Evolutionary conservation across 768 basidiomycete genomes (phyloP).

Genomic region (Phaeolepiota aurea): DNA sequence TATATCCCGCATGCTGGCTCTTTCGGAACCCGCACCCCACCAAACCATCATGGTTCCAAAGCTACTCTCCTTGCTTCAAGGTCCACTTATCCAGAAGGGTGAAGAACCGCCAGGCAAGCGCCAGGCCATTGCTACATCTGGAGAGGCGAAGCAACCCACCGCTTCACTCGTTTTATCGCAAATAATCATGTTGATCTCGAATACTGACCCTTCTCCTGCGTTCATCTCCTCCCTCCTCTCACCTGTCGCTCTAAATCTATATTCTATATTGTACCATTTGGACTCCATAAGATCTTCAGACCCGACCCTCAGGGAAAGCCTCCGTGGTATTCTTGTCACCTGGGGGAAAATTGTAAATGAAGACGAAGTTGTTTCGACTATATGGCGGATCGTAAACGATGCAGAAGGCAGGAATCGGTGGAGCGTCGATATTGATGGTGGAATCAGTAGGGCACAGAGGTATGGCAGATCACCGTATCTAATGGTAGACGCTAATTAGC

Average conservation of each 20-base stretch:
- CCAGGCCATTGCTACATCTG: not conserved
- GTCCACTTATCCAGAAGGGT: conserved; percentile 31
- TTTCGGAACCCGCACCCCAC: conserved; percentile 19
- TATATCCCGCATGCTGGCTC: conserved; percentile 54
- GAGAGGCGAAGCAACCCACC: conserved; percentile 4
- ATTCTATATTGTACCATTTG: conserved; percentile 51
- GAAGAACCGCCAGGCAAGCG: no score
- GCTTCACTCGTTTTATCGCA: conserved; percentile 37
- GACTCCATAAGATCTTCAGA: conserved; percentile 52
- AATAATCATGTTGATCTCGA: conserved; percentile 52
- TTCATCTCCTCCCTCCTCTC: conserved; percentile 57
- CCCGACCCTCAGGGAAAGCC: conserved; percentile 49
- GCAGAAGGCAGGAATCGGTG: conserved; percentile 44
- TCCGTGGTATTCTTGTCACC: conserved; percentile 53
- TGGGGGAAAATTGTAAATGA: conserved; percentile 66
- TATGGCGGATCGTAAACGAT: conserved; percentile 52
- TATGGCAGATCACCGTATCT: no score
- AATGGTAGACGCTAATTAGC: no score
- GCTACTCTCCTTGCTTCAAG: conserved; percentile 43
- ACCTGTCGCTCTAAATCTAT: conserved; percentile 60
- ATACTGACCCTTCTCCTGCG: conserved; percentile 72
- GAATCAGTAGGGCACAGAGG: conserved; percentile 33
- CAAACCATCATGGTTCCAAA: conserved; percentile 22
- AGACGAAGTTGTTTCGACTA: conserved; percentile 39
- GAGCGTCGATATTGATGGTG: conserved; percentile 48